phyloP scores from a whole-genome alignment of 116 monocot species.

The Zostera marina region DNA sequence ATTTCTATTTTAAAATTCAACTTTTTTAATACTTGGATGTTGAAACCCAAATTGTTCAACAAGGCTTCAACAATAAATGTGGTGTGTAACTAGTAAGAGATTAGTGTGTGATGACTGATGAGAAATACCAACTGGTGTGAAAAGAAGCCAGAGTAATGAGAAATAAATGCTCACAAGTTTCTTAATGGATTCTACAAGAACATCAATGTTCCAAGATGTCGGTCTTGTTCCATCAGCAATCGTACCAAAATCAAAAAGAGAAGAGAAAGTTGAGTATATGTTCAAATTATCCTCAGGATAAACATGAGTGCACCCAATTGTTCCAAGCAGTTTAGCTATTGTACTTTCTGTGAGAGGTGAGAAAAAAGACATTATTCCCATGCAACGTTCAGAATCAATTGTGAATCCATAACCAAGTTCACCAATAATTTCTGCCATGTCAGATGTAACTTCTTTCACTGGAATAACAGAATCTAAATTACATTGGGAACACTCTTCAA shows the following conservation, averaged over 20 bases:
- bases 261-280: conserved; percentile 37
- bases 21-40: no score
- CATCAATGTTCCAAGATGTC: conserved; percentile 66
- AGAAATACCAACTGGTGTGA: not conserved
- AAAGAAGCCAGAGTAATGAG: not conserved
- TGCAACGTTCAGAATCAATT: conserved; percentile 32
- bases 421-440: conserved; percentile 53
- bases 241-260: conserved; percentile 33
- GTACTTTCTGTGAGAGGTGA: conserved; percentile 56
- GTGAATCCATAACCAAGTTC: conserved; percentile 86
- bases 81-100: no score
- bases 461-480: conserved; percentile 59
- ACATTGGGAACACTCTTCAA: conserved; percentile 19
- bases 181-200: conserved; percentile 67
- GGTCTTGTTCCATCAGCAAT: conserved; percentile 26
- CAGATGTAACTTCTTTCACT: conserved; percentile 62
- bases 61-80: no score
- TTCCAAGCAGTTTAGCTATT: conserved; percentile 54
- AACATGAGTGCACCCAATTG: conserved; percentile 28
- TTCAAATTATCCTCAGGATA: conserved; percentile 48
- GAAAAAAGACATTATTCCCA: conserved; percentile 60
- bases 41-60: no score
- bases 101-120: not conserved
- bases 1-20: no score
- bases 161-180: conserved; percentile 41